A percentile compares a stretch with the other conserved stretches of the same genome.
These are phyloP conservation scores for Petasospora fabianii DNA, from an alignment of 1,139 yeast genomes.

Conservation along the genomic window DNA sequence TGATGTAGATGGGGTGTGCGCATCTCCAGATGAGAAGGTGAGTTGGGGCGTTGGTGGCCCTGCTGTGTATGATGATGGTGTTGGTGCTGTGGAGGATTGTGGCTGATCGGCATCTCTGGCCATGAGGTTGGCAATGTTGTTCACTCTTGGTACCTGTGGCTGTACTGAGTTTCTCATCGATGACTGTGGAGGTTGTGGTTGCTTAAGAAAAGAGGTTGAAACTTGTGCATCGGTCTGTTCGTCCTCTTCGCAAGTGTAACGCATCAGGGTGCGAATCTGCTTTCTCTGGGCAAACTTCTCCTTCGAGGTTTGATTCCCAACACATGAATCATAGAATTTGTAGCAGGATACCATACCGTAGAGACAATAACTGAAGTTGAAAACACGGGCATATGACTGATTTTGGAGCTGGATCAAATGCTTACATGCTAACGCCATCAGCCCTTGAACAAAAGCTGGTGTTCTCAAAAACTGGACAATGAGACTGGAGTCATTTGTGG, in stretches of 20 bases:
- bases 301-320: constrained; percentile 7
- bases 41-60: no score
- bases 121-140: no score
- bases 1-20: no score
- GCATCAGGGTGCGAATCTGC: constrained; percentile 4
- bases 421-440: constrained; percentile 13
- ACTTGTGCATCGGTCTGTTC: no score
- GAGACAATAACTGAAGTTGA: constrained; percentile 9
- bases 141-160: no score
- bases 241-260: constrained; percentile 1
- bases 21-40: no score
- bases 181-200: constrained; percentile 2
- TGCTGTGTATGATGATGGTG: no score
- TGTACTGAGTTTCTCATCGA: no score
- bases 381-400: constrained; percentile 7
- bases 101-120: no score
- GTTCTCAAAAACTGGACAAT: constrained; percentile 15
- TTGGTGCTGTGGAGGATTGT: no score
- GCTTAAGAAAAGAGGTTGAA: no score
- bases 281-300: constrained; percentile 12
- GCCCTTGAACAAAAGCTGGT: constrained; percentile 16
- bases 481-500: constrained; percentile 4
- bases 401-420: constrained; percentile 11
- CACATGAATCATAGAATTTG: constrained; percentile 9
- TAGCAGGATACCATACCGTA: constrained; percentile 10